Evolutionary conservation across 73 alveolate species (phyloP).

Genomic region (Urostyla sp.): DNA sequence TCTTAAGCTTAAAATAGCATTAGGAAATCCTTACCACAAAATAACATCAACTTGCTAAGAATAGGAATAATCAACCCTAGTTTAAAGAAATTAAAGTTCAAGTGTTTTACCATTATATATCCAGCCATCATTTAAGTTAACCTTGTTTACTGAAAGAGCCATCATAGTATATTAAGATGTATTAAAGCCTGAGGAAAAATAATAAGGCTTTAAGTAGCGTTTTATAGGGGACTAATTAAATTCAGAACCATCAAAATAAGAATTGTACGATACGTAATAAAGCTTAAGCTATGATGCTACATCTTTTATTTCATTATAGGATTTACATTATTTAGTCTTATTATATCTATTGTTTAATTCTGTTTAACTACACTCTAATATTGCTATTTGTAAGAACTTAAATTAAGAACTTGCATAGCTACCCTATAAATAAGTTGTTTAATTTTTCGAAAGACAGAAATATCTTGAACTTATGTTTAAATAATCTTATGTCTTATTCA

Average conservation of each 20-base stretch:
- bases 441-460: slow-evolving; percentile 8
- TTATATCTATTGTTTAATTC: slow-evolving; percentile 5
- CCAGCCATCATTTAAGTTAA: not conserved
- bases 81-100: not conserved
- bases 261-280: slow-evolving; percentile 7
- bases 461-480: slow-evolving; percentile 1
- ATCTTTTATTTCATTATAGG: not conserved
- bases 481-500: slow-evolving; percentile 4
- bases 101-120: not conserved
- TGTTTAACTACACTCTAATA: slow-evolving; percentile 3
- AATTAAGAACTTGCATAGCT: not conserved
- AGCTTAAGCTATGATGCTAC: slow-evolving; percentile 30
- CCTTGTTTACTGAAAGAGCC: slow-evolving; percentile 18
- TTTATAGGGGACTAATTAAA: slow-evolving; percentile 19
- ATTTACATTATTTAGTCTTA: slow-evolving; percentile 20
- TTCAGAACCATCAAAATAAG: slow-evolving; percentile 14
- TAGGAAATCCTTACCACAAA: not conserved
- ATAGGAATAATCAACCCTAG: slow-evolving; percentile 8
- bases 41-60: not conserved
- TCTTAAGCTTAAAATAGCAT: not conserved
- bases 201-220: slow-evolving; percentile 33
- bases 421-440: slow-evolving; percentile 14
- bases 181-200: slow-evolving; percentile 2
- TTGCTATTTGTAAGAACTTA: not conserved
- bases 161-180: not conserved